A percentile compares a stretch with the other conserved stretches of the same genome.
Evolutionary conservation across 2,329 filamentous ascomycete species (phyloP).

Genomic region (Colletotrichum kahawae): DNA sequence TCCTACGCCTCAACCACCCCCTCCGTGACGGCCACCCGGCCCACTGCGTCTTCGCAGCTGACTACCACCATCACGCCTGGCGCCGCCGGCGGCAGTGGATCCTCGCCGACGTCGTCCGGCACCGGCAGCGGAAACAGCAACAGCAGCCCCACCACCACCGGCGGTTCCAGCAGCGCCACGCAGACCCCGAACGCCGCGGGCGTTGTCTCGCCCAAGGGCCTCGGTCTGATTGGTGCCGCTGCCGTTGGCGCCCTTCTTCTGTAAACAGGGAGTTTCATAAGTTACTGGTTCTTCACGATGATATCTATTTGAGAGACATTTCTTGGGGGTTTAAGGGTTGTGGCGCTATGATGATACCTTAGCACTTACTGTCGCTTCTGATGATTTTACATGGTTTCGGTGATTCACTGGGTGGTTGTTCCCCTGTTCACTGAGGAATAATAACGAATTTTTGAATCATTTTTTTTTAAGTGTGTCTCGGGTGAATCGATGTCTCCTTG

Average conservation of each 20-base stretch:
- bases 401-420: background rate
- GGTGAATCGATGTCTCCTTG: background rate
- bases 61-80: slow-evolving; percentile 22
- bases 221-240: slow-evolving; percentile 13
- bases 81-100: background rate
- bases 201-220: background rate
- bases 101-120: slow-evolving; percentile 12
- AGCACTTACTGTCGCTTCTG: slow-evolving; percentile 12
- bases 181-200: slow-evolving; percentile 16
- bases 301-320: background rate
- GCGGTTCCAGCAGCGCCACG: background rate
- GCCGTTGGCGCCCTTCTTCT: slow-evolving; percentile 14
- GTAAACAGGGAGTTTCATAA: background rate
- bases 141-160: background rate
- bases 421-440: background rate
- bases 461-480: background rate
- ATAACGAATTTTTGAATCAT: background rate
- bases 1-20: slow-evolving; percentile 16
- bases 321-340: background rate
- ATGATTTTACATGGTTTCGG: background rate
- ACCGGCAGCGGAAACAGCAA: background rate
- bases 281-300: background rate
- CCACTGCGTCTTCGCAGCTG: slow-evolving; percentile 19
- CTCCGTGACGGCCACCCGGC: slow-evolving; percentile 16
- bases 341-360: background rate